phyloP scores from a whole-genome alignment of 2,329 filamentous ascomycete genomes.

The Colletotrichum endophyticum region DNA sequence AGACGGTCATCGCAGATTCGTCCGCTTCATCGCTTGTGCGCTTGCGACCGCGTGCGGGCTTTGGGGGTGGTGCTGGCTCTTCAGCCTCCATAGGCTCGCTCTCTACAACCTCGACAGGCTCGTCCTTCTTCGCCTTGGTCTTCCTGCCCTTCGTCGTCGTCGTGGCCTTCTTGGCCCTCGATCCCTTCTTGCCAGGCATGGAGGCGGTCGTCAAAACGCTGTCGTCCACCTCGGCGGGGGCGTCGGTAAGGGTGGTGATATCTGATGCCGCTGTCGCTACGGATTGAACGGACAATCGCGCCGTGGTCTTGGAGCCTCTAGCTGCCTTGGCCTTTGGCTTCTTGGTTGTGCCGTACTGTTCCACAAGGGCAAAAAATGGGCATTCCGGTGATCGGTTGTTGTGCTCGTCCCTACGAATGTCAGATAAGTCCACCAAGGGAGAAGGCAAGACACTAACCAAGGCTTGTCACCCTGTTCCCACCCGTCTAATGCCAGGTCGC shows the following conservation, averaged over 20 bases:
- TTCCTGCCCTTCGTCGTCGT: conserved; percentile 59
- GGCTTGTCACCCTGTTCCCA: conserved; percentile 96
- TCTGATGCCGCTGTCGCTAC: conserved; percentile 56
- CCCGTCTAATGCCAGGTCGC: conserved; percentile 85
- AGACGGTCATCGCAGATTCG: conserved; percentile 44
- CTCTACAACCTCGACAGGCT: conserved; percentile 48
- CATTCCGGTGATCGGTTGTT: conserved; percentile 79
- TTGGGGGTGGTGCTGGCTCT: conserved; percentile 37
- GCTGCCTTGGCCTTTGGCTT: conserved; percentile 60
- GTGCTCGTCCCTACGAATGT: conserved; percentile 76
- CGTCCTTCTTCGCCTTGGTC: conserved; percentile 55
- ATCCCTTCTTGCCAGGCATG: conserved; percentile 56
- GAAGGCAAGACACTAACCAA: conserved; percentile 58
- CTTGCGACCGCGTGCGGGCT: conserved; percentile 62
- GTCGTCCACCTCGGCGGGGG: conserved; percentile 58
- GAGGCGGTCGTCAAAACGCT: conserved; percentile 65
- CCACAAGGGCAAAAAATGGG: conserved; percentile 77
- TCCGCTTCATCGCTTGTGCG: conserved; percentile 65
- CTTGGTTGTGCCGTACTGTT: conserved; percentile 61
- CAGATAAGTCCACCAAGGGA: conserved; percentile 18
- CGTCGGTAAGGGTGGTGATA: conserved; percentile 50
- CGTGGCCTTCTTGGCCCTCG: conserved; percentile 60
- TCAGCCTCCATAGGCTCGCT: background rate
- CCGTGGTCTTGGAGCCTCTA: conserved; percentile 67
- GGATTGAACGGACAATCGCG: conserved; percentile 67